Percentiles rank a stretch among this genome's conserved stretches.
These are phyloP conservation scores for Xerocomus brunneocitrinus DNA, from an alignment of 768 basidiomycete species.

Conservation along the genomic window DNA sequence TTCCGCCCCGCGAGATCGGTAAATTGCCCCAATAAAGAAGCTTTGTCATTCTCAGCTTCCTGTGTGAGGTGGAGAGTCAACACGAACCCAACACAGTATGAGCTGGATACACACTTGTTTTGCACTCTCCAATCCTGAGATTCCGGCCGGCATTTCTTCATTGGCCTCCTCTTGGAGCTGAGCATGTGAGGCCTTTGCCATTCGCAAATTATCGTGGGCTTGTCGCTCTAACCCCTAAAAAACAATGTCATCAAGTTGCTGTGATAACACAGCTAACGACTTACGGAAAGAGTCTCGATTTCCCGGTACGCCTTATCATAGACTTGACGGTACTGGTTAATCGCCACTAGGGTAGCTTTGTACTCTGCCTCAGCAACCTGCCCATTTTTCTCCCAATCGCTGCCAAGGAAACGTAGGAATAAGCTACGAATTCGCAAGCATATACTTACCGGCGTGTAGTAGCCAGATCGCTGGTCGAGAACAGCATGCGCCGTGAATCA, in stretches of 20 bases:
- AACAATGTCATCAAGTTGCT: background rate
- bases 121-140: conserved; percentile 52
- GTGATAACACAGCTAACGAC: conserved; percentile 4
- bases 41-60: conserved; percentile 56
- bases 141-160: conserved; percentile 62
- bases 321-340: conserved; percentile 25
- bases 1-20: conserved; percentile 42
- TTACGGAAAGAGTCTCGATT: conserved; percentile 34
- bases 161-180: conserved; percentile 57
- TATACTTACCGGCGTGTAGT: conserved; percentile 43
- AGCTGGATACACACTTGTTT: conserved; percentile 41
- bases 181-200: conserved; percentile 34
- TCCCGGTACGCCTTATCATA: conserved; percentile 29
- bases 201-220: conserved; percentile 22
- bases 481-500: conserved; percentile 44
- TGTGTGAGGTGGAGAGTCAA: conserved; percentile 24
- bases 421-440: background rate
- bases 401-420: conserved; percentile 19
- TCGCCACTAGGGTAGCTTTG: conserved; percentile 23
- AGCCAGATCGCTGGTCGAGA: conserved; percentile 49
- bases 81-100: background rate
- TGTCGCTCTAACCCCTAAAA: conserved; percentile 19
- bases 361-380: conserved; percentile 37
- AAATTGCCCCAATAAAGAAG: conserved; percentile 44
- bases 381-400: conserved; percentile 44